Evolutionary conservation across 768 basidiomycete genomes (phyloP), one percentile per base, ranked within the genome.

Genomic region (Thelephora ganbajun): DNA sequence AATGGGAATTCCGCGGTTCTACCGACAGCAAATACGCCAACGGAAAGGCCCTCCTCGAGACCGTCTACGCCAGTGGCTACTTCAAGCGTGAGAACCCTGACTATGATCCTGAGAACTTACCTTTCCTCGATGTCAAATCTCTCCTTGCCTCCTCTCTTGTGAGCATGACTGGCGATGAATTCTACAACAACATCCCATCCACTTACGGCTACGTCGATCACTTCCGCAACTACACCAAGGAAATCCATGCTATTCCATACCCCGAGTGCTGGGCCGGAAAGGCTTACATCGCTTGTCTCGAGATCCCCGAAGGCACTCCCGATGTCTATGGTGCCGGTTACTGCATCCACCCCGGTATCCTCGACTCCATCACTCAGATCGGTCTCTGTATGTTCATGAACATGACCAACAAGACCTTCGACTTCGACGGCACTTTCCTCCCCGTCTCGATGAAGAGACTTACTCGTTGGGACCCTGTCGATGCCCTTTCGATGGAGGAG

Each of bases 291-390:
- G 53, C 61, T 9, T 56, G 55, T 45, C 53, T 54, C 18, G 53
- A 54, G 35, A 45, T 54, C 16, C 53, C 53, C 1, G 50, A 51
- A 33, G 50, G 46, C 35, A 60, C 59, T 11, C 57, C 57, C 6
- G 57, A 62, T 6, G 61, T 62, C 4, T 62, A 58, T 33, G 61
- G 58, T 2, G 55, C 52, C 45, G 59, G 60, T 20, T 64, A 64
- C 16, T 50, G 43, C 37, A 59, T 64, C 44, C 63, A 64, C 48
- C 63, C 63, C 2, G 63, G 63, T 47, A 53, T 64, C 33, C 50
- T 64, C 6, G 63, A 64, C 49, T 62, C 60, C 11, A 60, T 61
- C 43, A 61, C 61, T 14, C 60, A 61, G 44, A 60, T 58, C 23
- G 60, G 61, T 47, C 59, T 61, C 13, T 57, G 58, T 1, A 58